Conservation (phyloP, 1,284 basidiomycete genomes). For the Leccinum fallax region DNA sequence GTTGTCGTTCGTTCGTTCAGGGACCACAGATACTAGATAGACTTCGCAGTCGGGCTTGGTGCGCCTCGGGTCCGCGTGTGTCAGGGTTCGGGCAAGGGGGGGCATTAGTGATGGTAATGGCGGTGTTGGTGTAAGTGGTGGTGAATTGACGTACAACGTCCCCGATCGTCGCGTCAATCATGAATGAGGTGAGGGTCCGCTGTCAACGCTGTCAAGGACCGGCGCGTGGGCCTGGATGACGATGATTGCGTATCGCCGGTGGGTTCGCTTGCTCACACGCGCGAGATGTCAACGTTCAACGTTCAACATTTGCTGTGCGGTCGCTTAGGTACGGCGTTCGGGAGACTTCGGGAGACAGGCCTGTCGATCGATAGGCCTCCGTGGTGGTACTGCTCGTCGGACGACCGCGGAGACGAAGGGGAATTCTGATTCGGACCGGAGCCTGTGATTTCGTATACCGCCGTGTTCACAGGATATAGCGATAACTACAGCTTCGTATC, state of each 20-base stretch:
- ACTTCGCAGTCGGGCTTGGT: not conserved
- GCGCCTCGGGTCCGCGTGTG: slow-evolving; percentile 14
- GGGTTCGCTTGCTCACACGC: not conserved
- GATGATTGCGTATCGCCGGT: not conserved
- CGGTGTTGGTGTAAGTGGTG: not conserved
- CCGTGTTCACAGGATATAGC: not conserved
- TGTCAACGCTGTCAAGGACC: not conserved
- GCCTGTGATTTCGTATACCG: not conserved
- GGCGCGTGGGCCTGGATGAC: not conserved
- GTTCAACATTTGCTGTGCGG: not conserved
- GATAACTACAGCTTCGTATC: not conserved
- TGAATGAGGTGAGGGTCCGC: not conserved
- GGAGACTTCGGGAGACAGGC: not conserved
- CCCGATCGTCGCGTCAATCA: not conserved
- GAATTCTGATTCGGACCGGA: not conserved
- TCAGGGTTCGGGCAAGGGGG: not conserved
- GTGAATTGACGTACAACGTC: not conserved
- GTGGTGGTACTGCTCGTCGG: not conserved
- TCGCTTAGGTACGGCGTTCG: not conserved
- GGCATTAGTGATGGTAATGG: not conserved
- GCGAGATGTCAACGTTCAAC: not conserved
- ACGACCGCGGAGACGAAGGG: slow-evolving; percentile 7
- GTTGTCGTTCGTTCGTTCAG: not conserved
- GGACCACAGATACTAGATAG: not conserved
- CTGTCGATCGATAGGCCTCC: not conserved